Base-by-base conservation (phyloP, 192 early-diverging fungal genomes). In the Obelidium mucronatum region DNA sequence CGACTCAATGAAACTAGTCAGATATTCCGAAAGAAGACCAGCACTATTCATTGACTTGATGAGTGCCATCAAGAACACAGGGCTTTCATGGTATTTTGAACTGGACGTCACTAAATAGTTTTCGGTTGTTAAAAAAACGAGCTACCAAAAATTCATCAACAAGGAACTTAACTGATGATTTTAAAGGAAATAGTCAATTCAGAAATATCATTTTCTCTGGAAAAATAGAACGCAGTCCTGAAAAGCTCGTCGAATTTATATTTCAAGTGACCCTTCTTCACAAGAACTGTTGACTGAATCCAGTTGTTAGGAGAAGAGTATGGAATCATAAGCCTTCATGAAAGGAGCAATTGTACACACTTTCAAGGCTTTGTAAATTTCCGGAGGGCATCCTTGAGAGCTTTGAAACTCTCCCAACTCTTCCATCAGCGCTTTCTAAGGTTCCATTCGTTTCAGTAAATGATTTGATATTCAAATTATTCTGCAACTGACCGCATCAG, bases 181-280 rank as follows among this genome's bases (percentile, higher is more conserved):
- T 51, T 52, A 60, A 62, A 77, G n/a, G 64, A 28, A 60, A 68
- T 77, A 24, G 6, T 48, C 8, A 68, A 36, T 37, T 74, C 72
- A 60, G 72, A 74, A 33, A 62, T 62, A 22, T 63, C 72, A 33
- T 62, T 77, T 52, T 60, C 33, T 48, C 39, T 22, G 22, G 65
- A 59, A 34, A 70, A 77, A 48, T 26, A 69, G 58, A 77, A 77
- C 4, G 67, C 64, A 37, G 53, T 58, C 31, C 76, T 44, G 36
- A 62, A 70, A 6, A 77, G 53, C 30, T 77, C 76, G 24, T 69
- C 65, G 42, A 67, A 77, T 28, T 70, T 77, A 3, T 69, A 58
- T 39, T 69, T 77, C 13, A 74, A 37, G 22, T 62, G 56, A 8
- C 39, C 72, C 48, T 74, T 74, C 34, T 62, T 74, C 11, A 37